Percentiles rank a stretch among this genome's conserved stretches.
Conservation (phyloP, 257 asterid genomes). For the Primulina tabacum region DNA sequence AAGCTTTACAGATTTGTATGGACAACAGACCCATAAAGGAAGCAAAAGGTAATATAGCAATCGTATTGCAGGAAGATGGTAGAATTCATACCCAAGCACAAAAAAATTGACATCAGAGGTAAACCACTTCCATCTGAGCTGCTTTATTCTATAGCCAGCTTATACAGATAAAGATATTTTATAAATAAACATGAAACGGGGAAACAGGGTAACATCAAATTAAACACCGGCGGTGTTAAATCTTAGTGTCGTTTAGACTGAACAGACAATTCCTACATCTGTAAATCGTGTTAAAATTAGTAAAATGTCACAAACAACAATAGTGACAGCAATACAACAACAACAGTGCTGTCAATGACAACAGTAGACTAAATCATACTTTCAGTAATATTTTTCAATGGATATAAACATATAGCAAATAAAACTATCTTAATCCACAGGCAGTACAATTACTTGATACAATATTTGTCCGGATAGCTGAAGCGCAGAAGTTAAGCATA, state of each 20-base stretch:
- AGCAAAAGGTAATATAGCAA: not conserved
- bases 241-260: not conserved
- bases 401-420: not conserved
- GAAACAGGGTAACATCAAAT: conserved; percentile 7
- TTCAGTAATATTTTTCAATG: conserved; percentile 3
- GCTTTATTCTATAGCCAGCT: not conserved
- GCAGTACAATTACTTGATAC: not conserved
- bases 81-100: conserved; percentile 6
- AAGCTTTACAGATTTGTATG: not conserved
- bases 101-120: conserved; percentile 4
- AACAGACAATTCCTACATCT: conserved; percentile 6
- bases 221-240: conserved; percentile 16
- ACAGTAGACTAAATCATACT: conserved; percentile 1
- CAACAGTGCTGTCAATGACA: not conserved
- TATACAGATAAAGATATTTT: not conserved
- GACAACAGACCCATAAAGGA: conserved; percentile 6
- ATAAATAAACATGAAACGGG: not conserved
- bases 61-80: not conserved
- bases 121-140: not conserved
- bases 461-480: not conserved
- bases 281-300: conserved; percentile 1
- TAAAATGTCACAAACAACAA: not conserved
- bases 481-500: not conserved
- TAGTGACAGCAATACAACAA: not conserved
- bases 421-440: not conserved